Evolutionary conservation across 2,329 filamentous ascomycete species (phyloP).

Genomic region (Penicillium sp.): DNA sequence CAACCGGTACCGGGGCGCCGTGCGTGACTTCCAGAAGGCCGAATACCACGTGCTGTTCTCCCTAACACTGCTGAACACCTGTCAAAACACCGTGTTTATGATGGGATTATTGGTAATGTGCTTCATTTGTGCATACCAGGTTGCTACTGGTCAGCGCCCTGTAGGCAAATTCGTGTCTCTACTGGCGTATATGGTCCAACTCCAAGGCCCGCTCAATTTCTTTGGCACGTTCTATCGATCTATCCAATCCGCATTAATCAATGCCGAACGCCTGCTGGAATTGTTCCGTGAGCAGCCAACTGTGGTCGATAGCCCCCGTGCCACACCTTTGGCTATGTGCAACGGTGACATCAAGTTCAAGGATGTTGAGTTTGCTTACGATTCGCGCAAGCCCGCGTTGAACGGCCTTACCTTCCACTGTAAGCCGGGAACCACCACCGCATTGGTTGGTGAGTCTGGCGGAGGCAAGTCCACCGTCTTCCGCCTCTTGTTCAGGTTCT

Average conservation of each 20-base stretch:
- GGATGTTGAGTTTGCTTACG: conserved; percentile 84
- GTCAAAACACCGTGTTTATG: conserved; percentile 72
- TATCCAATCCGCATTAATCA: conserved; percentile 95
- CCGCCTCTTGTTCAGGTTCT: conserved; percentile 90
- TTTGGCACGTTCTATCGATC: conserved; percentile 93
- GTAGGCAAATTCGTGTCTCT: conserved; percentile 66
- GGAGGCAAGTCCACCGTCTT: conserved; percentile 96
- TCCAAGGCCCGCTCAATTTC: conserved; percentile 74
- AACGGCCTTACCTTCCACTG: conserved; percentile 78
- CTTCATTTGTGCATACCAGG: conserved; percentile 68
- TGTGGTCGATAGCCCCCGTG: conserved; percentile 67
- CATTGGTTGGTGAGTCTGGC: conserved; percentile 90
- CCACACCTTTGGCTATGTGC: conserved; percentile 56
- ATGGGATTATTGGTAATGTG: conserved; percentile 63
- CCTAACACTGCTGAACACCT: conserved; percentile 70
- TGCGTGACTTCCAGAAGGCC: conserved; percentile 61
- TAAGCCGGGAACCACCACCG: conserved; percentile 81
- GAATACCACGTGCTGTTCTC: conserved; percentile 70
- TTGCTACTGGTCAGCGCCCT: conserved; percentile 55
- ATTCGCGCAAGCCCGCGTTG: conserved; percentile 73
- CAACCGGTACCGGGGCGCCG: conserved; percentile 60
- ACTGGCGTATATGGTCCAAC: conserved; percentile 68
- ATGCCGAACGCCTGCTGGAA: conserved; percentile 86
- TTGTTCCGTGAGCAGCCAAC: conserved; percentile 93
- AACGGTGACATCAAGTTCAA: conserved; percentile 77